Percentiles rank a stretch among this genome's conserved stretches.
Conservation (phyloP, 2,329 filamentous ascomycete genomes). For the Parastagonospora nodorum region DNA sequence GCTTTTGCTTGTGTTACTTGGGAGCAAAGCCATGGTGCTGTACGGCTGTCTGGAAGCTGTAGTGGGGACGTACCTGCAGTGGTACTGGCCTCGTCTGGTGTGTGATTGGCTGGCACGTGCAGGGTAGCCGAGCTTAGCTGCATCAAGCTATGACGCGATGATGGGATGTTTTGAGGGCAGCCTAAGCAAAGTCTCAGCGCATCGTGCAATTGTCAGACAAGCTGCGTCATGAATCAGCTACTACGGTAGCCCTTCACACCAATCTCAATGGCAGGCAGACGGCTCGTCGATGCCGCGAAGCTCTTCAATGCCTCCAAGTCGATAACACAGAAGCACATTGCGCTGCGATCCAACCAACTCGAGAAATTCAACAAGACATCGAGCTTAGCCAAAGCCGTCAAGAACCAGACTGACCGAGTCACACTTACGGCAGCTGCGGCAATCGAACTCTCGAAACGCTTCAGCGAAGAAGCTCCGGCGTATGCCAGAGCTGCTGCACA, state of each 20-base stretch:
- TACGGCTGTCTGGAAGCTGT: neutral
- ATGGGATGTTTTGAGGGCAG: constrained; percentile 19
- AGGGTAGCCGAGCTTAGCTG: constrained; percentile 21
- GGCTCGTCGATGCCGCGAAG: constrained; percentile 57
- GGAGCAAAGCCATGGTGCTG: neutral
- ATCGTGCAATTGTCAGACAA: constrained; percentile 3
- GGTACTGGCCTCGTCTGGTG: neutral
- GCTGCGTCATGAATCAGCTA: constrained; percentile 17
- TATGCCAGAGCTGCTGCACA: constrained; percentile 34
- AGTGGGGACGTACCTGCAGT: constrained; percentile 7
- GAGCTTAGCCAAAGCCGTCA: constrained; percentile 65
- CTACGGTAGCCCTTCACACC: constrained; percentile 19
- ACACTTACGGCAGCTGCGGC: constrained; percentile 66
- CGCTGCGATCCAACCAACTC: constrained; percentile 64
- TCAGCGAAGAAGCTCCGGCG: constrained; percentile 56
- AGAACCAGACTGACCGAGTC: constrained; percentile 64
- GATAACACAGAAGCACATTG: constrained; percentile 60
- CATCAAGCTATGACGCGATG: constrained; percentile 37
- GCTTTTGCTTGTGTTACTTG: too few species aligned
- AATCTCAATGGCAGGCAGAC: constrained; percentile 55
- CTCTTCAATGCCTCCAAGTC: constrained; percentile 55
- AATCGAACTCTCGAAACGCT: constrained; percentile 61
- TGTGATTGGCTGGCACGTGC: constrained; percentile 3
- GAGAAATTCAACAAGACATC: constrained; percentile 69
- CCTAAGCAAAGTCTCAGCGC: constrained; percentile 5